Conservation (phyloP, 306 rosid species). For the Quercus dentata region DNA sequence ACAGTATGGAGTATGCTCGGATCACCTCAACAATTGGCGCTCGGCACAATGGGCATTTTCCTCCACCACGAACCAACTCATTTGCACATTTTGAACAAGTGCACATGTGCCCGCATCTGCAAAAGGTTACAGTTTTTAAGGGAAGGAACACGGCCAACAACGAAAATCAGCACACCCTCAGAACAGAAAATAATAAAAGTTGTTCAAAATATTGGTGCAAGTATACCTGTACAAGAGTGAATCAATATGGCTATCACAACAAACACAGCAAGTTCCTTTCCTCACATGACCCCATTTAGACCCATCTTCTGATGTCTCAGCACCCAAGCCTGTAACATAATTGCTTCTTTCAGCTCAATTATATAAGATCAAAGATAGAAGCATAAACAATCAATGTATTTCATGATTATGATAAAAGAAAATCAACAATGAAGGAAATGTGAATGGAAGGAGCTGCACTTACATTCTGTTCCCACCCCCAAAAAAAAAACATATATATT, state of each 20-base stretch:
- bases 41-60: slow-evolving; percentile 99
- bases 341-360: background rate
- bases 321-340: slow-evolving; percentile 54
- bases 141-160: slow-evolving; percentile 6
- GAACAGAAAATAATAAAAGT: background rate
- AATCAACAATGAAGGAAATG: background rate
- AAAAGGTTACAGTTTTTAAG: slow-evolving; percentile 17
- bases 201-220: background rate
- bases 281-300: slow-evolving; percentile 96
- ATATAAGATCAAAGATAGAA: background rate
- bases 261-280: slow-evolving; percentile 98
- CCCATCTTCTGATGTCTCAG: slow-evolving; percentile 94
- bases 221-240: slow-evolving; percentile 93
- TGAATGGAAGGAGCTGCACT: background rate
- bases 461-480: background rate
- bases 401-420: background rate
- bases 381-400: background rate
- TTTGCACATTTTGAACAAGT: slow-evolving; percentile 98
- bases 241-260: slow-evolving; percentile 95
- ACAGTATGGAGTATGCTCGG: slow-evolving; percentile 97
- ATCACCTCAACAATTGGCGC: slow-evolving; percentile 98
- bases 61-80: slow-evolving; percentile 92
- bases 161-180: slow-evolving; percentile 2
- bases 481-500: background rate
- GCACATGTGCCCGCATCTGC: slow-evolving; percentile 99